phyloP scores from a whole-genome alignment of 2,329 filamentous ascomycete species.

The Fusarium sp. region DNA sequence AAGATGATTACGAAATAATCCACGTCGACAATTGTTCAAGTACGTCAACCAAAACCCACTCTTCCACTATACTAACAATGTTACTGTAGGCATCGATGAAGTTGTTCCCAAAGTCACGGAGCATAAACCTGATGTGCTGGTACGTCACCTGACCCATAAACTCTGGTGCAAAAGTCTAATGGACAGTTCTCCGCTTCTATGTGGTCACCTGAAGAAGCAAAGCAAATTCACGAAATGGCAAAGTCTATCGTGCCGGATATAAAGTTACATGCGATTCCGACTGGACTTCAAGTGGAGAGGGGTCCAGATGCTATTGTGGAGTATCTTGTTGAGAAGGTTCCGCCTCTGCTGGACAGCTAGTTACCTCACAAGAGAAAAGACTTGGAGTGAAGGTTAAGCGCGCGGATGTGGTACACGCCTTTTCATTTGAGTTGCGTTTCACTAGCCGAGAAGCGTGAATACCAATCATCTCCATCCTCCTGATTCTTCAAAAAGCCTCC shows the following conservation, averaged over 20 bases:
- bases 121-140: conserved; percentile 11
- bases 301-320: conserved; percentile 21
- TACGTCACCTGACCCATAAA: rapidly evolving
- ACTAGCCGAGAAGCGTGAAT: rapidly evolving
- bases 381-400: too few relatives aligned
- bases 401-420: too few relatives aligned
- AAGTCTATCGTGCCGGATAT: conserved; percentile 22
- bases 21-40: conserved; percentile 17
- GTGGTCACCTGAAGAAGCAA: conserved; percentile 11
- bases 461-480: conserved; percentile 3
- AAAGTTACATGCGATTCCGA: conserved; percentile 14
- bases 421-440: not conserved
- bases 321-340: conserved; percentile 18
- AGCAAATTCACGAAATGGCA: conserved; percentile 16
- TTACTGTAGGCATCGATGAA: conserved; percentile 8
- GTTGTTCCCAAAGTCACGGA: conserved; percentile 18
- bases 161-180: rapidly evolving
- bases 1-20: conserved; percentile 19
- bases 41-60: not conserved
- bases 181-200: conserved; percentile 7
- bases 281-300: conserved; percentile 12
- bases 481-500: not conserved
- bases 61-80: not conserved
- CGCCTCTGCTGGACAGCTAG: conserved; percentile 12
- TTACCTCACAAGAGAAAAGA: not conserved